A percentile compares a stretch with the other conserved stretches of the same genome.
Evolutionary conservation across 345 rosid genomes (phyloP).

Genomic region (Atalantia buxifolia): DNA sequence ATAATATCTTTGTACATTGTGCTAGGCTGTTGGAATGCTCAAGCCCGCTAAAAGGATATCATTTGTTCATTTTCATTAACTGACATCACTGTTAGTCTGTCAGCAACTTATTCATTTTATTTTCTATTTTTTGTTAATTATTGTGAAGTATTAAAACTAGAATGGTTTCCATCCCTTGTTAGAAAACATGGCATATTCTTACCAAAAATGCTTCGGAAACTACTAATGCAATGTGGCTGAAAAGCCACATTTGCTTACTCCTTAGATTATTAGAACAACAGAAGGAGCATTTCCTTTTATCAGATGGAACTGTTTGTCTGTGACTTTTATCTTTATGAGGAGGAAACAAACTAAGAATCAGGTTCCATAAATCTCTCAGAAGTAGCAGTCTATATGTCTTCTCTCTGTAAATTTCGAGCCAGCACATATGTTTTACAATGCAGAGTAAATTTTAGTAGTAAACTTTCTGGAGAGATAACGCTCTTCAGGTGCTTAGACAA

Average conservation of each 20-base stretch:
- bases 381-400: not conserved
- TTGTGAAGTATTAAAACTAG: not conserved
- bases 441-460: not conserved
- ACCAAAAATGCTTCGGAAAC: not conserved
- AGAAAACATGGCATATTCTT: not conserved
- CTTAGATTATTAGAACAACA: not conserved
- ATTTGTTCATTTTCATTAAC: not conserved
- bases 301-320: not conserved
- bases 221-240: not conserved
- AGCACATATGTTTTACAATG: not conserved
- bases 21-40: not conserved
- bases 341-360: not conserved
- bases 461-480: not conserved
- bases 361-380: not conserved
- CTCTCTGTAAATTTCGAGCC: not conserved
- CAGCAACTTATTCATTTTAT: not conserved
- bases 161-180: not conserved
- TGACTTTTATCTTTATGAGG: not conserved
- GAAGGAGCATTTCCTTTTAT: not conserved
- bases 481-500: not conserved
- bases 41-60: not conserved
- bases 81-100: not conserved
- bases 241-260: not conserved
- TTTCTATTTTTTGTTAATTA: not conserved
- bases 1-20: not conserved